Evolutionary conservation across 2,329 filamentous ascomycete species (phyloP).

Genomic region (Coleophoma eucalyptorum): DNA sequence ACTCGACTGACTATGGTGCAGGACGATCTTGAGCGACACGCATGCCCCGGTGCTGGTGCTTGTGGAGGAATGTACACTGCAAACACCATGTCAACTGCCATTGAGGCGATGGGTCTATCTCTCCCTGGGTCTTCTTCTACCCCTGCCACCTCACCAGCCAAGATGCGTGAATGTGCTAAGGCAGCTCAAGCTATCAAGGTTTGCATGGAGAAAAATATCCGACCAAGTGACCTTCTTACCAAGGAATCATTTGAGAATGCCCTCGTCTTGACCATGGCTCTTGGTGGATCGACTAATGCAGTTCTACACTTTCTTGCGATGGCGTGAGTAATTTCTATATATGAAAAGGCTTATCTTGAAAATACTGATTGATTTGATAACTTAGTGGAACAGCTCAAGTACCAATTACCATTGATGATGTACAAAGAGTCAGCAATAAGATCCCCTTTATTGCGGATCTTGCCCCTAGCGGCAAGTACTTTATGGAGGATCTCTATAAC

Average conservation of each 20-base stretch:
- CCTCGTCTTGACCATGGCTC: conserved; percentile 68
- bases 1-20: background rate
- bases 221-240: conserved; percentile 63
- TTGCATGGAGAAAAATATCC: conserved; percentile 68
- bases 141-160: conserved; percentile 62
- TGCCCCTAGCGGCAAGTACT: conserved; percentile 75
- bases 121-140: conserved; percentile 68
- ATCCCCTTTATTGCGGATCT: conserved; percentile 70
- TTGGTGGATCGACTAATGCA: conserved; percentile 68
- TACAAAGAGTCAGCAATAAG: conserved; percentile 66
- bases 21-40: conserved; percentile 66
- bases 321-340: conserved; percentile 33
- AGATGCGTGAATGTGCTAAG: conserved; percentile 68
- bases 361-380: too few species aligned
- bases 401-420: conserved; percentile 61
- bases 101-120: conserved; percentile 68
- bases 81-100: conserved; percentile 73
- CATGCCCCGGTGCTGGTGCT: conserved; percentile 66
- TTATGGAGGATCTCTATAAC: conserved; percentile 84
- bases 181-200: conserved; percentile 64
- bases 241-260: conserved; percentile 69
- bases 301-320: conserved; percentile 71
- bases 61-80: conserved; percentile 76
- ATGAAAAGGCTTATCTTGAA: too few species aligned
- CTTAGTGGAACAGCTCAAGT: conserved; percentile 55